Evolutionary conservation across 139 green algal species (phyloP).

Genomic region (Yamagishiella unicocca): DNA sequence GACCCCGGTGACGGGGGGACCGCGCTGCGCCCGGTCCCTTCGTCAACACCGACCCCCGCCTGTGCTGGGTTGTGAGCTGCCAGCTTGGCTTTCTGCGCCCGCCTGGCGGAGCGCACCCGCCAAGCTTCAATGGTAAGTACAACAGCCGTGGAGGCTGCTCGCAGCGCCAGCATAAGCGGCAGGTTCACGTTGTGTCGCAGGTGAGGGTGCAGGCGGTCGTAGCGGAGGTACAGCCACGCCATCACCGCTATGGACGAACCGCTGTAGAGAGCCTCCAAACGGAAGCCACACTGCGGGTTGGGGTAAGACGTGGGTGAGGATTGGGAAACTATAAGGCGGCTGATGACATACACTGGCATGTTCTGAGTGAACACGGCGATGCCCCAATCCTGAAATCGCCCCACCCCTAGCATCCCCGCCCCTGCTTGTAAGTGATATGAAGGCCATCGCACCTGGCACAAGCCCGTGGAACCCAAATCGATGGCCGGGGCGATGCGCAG

Average conservation of each 20-base stretch:
- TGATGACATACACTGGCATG: too few species aligned
- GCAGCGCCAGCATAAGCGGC: neutral
- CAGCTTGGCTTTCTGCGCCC: neutral
- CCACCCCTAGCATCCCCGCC: too few species aligned
- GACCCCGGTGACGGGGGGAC: too few species aligned
- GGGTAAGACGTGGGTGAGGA: too few species aligned
- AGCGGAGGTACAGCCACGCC: constrained; percentile 1
- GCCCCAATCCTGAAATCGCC: too few species aligned
- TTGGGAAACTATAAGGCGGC: too few species aligned
- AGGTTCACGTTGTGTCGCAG: neutral
- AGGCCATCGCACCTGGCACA: neutral
- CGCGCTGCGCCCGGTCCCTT: too few species aligned
- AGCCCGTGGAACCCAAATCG: neutral
- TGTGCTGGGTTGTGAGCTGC: too few species aligned
- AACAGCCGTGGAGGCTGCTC: neutral
- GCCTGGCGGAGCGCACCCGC: neutral
- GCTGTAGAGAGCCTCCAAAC: neutral
- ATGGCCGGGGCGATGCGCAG: neutral
- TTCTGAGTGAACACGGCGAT: too few species aligned
- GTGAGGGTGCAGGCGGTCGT: too few species aligned
- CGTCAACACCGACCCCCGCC: too few species aligned
- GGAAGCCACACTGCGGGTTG: neutral
- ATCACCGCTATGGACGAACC: neutral
- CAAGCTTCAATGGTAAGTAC: neutral
- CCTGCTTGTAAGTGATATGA: too few species aligned